Base-by-base conservation (phyloP, 345 rosid species). In the Cardamine chenopodiifolia region DNA sequence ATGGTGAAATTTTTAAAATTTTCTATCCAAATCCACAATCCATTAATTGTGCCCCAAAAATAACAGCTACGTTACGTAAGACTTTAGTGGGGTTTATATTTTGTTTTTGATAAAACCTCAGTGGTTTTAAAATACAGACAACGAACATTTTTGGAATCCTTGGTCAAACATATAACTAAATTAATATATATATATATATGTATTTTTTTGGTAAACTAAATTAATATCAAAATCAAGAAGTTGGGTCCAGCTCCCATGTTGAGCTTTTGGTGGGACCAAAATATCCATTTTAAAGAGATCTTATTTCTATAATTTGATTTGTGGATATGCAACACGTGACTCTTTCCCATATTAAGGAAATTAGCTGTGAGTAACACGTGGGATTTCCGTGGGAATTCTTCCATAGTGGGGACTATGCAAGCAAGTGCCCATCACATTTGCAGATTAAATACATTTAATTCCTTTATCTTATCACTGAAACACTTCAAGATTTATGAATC, bases 261-360 rank as follows among this genome's bases (percentile, higher is more conserved):
- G 66, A 34, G 37, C 7, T 17, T 70, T 25, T 20, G 54, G 25
- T 20, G 54, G 25, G 72, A 63, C 55, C 76, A 77, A 71, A 39
- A 34, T 71, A 70, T 64, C 56, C 18, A 39, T 4, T 60, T 75
- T 19, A 10, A 29, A 37, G 4, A 60, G 28, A 42, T 39, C 7
- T 18, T 28, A 26, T 55, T 49, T 66, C 18, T 39, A 26, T 2
- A 49, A 49, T 71, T 48, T 65, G 63, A 57, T 71, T 40, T 49
- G 48, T 48, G 76, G 77, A 71, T 71, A 65, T 58, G 2, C 1
- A 77, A 57, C 81, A 71, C 77, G 81, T 77, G 68, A 39, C 20
- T 49, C 20, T 7, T 77, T 71, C 63, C 48, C 62, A 22, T 6
- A 65, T 19, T 71, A 37, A 71, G 80, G 45, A 77, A 37, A 18